A percentile compares a stretch with the other conserved stretches of the same genome.
These are phyloP conservation scores for Nemania serpens DNA, from an alignment of 2,329 filamentous ascomycete species.

Conservation along the genomic window DNA sequence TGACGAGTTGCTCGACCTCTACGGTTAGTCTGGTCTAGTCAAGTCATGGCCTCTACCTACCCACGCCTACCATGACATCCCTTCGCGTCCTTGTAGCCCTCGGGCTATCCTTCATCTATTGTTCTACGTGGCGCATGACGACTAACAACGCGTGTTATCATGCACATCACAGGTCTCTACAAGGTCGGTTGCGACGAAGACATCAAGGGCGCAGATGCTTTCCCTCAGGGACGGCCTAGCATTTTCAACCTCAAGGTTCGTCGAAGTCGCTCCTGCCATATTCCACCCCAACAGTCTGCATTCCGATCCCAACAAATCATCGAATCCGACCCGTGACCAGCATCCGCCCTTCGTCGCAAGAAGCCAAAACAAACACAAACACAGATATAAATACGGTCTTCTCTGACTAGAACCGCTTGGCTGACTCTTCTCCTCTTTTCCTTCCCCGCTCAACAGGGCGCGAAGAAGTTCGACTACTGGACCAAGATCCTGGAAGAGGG, in stretches of 20 bases:
- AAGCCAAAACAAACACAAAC: too few relatives aligned
- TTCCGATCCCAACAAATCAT: background rate
- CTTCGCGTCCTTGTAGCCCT: background rate
- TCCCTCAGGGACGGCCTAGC: slow-evolving; percentile 51
- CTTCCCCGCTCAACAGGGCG: slow-evolving; percentile 59
- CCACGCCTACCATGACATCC: too few relatives aligned
- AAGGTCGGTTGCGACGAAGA: slow-evolving; percentile 64
- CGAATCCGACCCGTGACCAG: background rate
- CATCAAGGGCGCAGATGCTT: slow-evolving; percentile 43
- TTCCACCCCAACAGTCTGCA: background rate
- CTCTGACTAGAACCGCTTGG: background rate
- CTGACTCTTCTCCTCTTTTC: background rate
- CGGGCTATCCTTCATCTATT: background rate
- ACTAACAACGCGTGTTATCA: background rate
- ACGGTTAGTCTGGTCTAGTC: slow-evolving; percentile 60
- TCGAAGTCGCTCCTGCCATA: background rate
- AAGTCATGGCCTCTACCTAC: too few relatives aligned
- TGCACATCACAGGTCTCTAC: slow-evolving; percentile 54
- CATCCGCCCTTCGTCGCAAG: background rate
- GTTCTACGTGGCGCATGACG: background rate
- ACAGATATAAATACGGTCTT: too few relatives aligned
- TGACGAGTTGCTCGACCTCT: slow-evolving; percentile 67
- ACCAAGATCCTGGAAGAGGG: slow-evolving; percentile 69
- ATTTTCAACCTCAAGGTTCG: slow-evolving; percentile 72
- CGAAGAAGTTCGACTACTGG: slow-evolving; percentile 82